These are phyloP conservation scores for Phytophthora sojae DNA, from an alignment of 352 stramenopile species.

Conservation along the genomic window DNA sequence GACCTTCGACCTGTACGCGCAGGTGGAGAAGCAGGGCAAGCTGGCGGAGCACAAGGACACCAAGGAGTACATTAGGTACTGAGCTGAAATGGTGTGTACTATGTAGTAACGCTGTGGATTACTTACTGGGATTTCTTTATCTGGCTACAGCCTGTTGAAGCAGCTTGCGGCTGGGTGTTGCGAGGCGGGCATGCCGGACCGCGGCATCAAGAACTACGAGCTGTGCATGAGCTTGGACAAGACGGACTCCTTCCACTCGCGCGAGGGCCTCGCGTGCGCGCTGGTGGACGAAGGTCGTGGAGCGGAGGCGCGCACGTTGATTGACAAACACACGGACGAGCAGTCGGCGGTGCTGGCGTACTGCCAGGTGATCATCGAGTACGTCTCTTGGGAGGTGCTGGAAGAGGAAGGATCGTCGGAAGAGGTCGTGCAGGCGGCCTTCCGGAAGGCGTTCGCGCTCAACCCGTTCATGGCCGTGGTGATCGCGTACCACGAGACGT, in stretches of 20 bases:
- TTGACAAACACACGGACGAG: slow-evolving; percentile 67
- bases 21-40: slow-evolving; percentile 57
- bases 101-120: neutral
- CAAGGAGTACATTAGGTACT: slow-evolving; percentile 72
- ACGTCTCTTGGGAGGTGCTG: slow-evolving; percentile 90
- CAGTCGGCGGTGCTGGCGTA: slow-evolving; percentile 80
- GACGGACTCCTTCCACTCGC: slow-evolving; percentile 61
- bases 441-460: slow-evolving; percentile 70
- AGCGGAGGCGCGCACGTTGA: slow-evolving; percentile 69
- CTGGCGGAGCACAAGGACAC: slow-evolving; percentile 72
- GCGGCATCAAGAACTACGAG: slow-evolving; percentile 86
- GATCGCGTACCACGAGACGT: slow-evolving; percentile 80
- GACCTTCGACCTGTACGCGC: slow-evolving; percentile 79
- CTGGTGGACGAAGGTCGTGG: slow-evolving; percentile 84
- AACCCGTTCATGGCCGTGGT: slow-evolving; percentile 90
- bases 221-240: slow-evolving; percentile 81
- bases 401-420: slow-evolving; percentile 84
- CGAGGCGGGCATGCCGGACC: slow-evolving; percentile 72
- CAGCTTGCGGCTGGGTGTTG: slow-evolving; percentile 79
- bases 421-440: slow-evolving; percentile 75
- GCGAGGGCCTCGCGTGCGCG: slow-evolving; percentile 78
- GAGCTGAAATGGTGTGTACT: neutral
- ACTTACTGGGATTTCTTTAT: slow-evolving; percentile 10
- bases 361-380: slow-evolving; percentile 86
- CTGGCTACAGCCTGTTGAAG: slow-evolving; percentile 47